Evolutionary conservation across 2,329 filamentous ascomycete genomes (phyloP), one percentile per base, ranked within the genome.

Genomic region (Hysterium pulicare): DNA sequence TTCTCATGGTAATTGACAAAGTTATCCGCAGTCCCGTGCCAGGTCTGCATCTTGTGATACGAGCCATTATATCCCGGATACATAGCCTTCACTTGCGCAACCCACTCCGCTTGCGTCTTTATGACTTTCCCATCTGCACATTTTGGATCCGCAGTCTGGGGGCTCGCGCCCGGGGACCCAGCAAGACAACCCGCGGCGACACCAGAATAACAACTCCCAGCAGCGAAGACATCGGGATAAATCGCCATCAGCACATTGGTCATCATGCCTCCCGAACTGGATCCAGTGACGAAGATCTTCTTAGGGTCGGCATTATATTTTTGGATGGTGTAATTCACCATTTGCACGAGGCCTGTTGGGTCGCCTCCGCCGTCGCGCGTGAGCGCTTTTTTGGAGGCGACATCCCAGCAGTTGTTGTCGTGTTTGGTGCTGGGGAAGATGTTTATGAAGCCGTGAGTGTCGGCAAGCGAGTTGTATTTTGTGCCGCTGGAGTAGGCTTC

Each of bases 331-430:
- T 78, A 81, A 23, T 65, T 68, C 33, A 82, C 74, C 78, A 83
- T 83, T 58, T 74, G 78, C 31, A 72, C 71, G 40, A 84, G 76
- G 2, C 71, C 69, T 37, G 73, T 71, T 45, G 71, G 75, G 59
- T 83, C 76, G 3, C 77, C 77, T 30, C 76, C 76, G 4, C 73
- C 77, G 37, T 76, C 69, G 54, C 78, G 79, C 1, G 72, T 77
- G 2, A 83, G 70, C 0, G 76, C 68, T 6, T 66, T 71, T 5
- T 66, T 66, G 1, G 72, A 78, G 17, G 76, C 76, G 13, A 82
- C 76, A 42, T 83, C 79, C 78, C 79, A 82, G 68, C 79, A 83
- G 64, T 64, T 56, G 28, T 57, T 74, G 40, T 65, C 62, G 44
- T 75, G 73, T 0, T 73, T 73, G 3, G 73, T 74, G 38, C 72